Evolutionary conservation across 202 grass and related monocot species (phyloP), one percentile per base, ranked within the genome.

Genomic region (Carex arenaria): DNA sequence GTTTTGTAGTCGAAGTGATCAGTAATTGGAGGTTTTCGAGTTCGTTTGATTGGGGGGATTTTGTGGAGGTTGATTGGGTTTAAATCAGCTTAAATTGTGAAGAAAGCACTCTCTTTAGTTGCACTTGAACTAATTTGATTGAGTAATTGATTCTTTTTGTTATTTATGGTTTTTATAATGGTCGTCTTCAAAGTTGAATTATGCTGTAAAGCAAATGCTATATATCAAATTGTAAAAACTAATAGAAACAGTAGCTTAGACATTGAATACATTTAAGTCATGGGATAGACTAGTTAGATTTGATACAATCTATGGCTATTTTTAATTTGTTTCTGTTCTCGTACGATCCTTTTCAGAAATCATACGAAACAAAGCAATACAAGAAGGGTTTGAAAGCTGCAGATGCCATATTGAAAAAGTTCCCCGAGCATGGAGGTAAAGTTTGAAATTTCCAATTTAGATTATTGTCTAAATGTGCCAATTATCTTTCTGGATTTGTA

Each of bases 331-430:
- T 69, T 47, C 72, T 79, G 11, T 90, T 83, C 85, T 83, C 57
- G 36, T 75, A 28, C 66, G 69, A 83, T 78, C 45, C 22, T 83
- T 17, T 40, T 40, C 85, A 99, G 97, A 99, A 99, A 99, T 99
- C 97, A 43, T 99, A 99, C 15, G 97, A 99, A 86, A 99, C 93
- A 14, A 99, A 99, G 88, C 97, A 99, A 82, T 99, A 99, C 83
- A 99, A 99, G 85, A 99, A 94, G 83, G 97, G 93, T 28, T 60
- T 99, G 74, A 99, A 99, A 74, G 90, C 97, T 83, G 97, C 97
- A 74, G 97, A 99, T 94, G 88, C 93, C 55, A 99, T 99, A 87
- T 87, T 99, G 66, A 99, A 94, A 71, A 99, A 99, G 82, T 99
- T 99, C 67, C 91, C 97, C 53, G 97, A 99, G 28, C 97, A 99